A percentile compares a stretch with the other conserved stretches of the same genome.
Evolutionary conservation across 345 rosid species (phyloP).

Genomic region (Brassica juncea): DNA sequence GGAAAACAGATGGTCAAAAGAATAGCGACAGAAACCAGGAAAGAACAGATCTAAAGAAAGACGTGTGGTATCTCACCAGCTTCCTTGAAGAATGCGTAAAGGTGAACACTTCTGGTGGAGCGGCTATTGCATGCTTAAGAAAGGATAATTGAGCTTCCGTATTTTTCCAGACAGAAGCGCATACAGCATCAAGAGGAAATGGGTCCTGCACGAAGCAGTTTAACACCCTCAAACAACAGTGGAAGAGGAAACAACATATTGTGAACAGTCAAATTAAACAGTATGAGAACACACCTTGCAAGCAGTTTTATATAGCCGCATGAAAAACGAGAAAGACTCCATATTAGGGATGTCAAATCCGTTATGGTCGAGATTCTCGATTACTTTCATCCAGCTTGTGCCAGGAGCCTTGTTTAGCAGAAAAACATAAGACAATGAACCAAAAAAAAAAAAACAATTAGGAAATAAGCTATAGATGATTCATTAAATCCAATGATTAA

Average conservation of each 20-base stretch:
- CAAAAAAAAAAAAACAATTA: neutral
- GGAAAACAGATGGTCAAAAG: constrained; percentile 36
- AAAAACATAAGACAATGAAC: neutral
- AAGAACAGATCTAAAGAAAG: constrained; percentile 18
- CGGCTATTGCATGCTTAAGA: constrained; percentile 74
- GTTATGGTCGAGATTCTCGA: constrained; percentile 20
- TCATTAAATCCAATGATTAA: neutral
- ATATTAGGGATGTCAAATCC: constrained; percentile 81
- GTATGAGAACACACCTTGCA: constrained; percentile 39
- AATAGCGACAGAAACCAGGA: constrained; percentile 3
- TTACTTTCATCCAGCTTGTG: constrained; percentile 1
- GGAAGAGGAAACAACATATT: neutral
- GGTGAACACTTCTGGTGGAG: constrained; percentile 86
- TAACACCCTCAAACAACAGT: constrained; percentile 14
- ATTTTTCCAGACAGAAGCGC: constrained; percentile 85
- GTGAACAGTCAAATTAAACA: constrained; percentile 15
- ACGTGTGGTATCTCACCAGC: constrained; percentile 60
- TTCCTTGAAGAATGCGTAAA: constrained; percentile 78
- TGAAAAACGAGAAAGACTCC: constrained; percentile 80
- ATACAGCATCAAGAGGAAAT: constrained; percentile 85
- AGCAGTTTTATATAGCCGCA: constrained; percentile 74
- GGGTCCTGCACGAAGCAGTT: constrained; percentile 61
- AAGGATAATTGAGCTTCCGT: constrained; percentile 83
- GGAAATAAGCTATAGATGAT: neutral
- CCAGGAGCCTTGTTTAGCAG: neutral